Percentiles rank a stretch among this genome's conserved stretches.
Conservation (phyloP, 257 asterid species). For the Jacaranda copaia region DNA sequence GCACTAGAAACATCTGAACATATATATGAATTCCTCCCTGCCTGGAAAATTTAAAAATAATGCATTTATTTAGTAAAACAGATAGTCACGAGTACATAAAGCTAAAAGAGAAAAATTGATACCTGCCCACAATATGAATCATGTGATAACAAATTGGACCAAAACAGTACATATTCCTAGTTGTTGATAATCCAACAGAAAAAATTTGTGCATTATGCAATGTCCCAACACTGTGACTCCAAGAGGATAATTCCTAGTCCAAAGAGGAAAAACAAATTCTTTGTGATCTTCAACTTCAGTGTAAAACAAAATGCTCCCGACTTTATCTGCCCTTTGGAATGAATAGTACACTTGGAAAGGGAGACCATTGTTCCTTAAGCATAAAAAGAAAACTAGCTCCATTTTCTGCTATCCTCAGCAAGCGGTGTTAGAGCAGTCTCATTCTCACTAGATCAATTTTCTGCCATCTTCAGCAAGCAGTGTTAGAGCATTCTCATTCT, state of each 20-base stretch:
- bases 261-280: background rate
- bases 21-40: no score
- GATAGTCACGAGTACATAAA: no score
- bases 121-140: background rate
- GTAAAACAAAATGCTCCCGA: background rate
- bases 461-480: slow-evolving; percentile 18
- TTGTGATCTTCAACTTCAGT: background rate
- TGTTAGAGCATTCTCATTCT: slow-evolving; percentile 16
- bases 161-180: background rate
- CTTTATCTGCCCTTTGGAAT: slow-evolving; percentile 17
- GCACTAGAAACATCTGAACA: background rate
- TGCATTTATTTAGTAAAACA: background rate
- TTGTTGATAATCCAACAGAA: background rate
- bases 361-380: slow-evolving; percentile 2
- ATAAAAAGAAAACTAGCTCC: slow-evolving; percentile 7
- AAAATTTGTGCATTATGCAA: background rate
- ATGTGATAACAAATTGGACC: background rate
- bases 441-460: slow-evolving; percentile 15
- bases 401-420: slow-evolving; percentile 24
- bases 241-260: slow-evolving; percentile 6
- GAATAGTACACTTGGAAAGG: background rate
- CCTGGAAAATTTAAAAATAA: no score
- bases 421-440: no score
- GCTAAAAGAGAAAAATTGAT: no score
- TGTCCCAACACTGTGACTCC: slow-evolving; percentile 12